Conservation (phyloP, 257 asterid species). For the Solanum bukasovii region DNA sequence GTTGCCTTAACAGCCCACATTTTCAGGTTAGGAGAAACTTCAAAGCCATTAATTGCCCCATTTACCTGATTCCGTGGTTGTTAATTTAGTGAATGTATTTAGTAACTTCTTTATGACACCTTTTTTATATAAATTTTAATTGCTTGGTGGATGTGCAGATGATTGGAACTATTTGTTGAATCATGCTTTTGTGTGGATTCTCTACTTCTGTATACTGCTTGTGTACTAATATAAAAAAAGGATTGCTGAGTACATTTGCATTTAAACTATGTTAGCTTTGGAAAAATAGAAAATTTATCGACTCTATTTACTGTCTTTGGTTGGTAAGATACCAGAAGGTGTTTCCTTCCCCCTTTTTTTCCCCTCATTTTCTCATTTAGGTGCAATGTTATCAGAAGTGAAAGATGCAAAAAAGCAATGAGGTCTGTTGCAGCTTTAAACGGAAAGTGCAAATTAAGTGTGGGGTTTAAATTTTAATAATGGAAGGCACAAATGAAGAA, state of each 20-base stretch:
- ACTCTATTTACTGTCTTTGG: background rate
- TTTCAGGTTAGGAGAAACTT: constrained; percentile 49
- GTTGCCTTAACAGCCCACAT: constrained; percentile 62
- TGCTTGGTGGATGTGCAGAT: background rate
- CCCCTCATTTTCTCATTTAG: background rate
- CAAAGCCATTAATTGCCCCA: background rate
- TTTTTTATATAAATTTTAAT: background rate
- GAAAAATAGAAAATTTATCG: background rate
- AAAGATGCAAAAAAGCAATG: background rate
- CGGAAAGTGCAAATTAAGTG: background rate
- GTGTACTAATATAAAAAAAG: background rate
- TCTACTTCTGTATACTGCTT: background rate
- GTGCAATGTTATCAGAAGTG: background rate
- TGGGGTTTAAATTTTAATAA: background rate
- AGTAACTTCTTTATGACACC: background rate
- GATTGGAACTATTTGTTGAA: background rate
- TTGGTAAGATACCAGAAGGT: background rate
- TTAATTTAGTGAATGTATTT: background rate
- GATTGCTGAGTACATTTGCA: background rate
- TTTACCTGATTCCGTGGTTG: background rate
- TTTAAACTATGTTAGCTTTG: background rate
- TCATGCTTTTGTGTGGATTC: background rate
- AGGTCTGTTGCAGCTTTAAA: background rate
- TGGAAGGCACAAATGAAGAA: background rate
- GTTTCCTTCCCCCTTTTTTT: background rate